phyloP scores from a whole-genome alignment of 2,329 filamentous ascomycete genomes.

The Didymella keratinophila region DNA sequence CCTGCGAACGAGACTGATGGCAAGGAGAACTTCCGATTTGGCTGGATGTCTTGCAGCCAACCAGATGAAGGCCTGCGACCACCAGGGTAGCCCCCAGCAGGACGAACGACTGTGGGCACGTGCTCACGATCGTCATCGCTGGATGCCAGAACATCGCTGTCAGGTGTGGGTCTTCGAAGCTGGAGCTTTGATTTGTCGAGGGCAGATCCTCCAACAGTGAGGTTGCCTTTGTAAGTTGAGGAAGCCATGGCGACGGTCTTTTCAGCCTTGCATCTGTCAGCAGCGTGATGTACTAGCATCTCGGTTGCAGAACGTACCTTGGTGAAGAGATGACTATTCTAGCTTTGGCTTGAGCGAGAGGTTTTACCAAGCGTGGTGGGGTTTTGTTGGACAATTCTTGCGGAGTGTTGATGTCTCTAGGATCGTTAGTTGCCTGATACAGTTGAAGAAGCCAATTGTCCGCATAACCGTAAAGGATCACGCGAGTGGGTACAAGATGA shows the following conservation, averaged over 20 bases:
- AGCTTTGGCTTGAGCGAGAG: not conserved
- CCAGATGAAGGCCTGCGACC: slow-evolving; percentile 44
- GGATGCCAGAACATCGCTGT: slow-evolving; percentile 91
- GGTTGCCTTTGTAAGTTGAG: slow-evolving; percentile 38
- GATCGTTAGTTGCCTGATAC: not conserved
- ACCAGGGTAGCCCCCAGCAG: slow-evolving; percentile 33
- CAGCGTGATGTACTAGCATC: not conserved
- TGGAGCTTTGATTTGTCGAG: slow-evolving; percentile 73
- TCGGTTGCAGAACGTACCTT: slow-evolving; percentile 3
- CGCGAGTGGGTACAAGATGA: not conserved
- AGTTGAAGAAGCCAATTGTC: not conserved
- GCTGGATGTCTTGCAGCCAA: slow-evolving; percentile 86
- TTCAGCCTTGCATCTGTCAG: slow-evolving; percentile 5
- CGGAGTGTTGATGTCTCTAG: slow-evolving; percentile 3
- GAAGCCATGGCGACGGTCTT: slow-evolving; percentile 36
- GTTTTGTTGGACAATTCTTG: not conserved
- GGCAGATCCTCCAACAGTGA: slow-evolving; percentile 40
- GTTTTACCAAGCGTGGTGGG: not conserved
- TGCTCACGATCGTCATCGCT: slow-evolving; percentile 89
- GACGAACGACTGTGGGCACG: slow-evolving; percentile 35
- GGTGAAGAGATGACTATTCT: not conserved
- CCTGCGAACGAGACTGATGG: slow-evolving; percentile 72
- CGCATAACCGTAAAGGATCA: not conserved
- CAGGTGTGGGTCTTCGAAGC: slow-evolving; percentile 83
- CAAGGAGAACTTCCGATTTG: slow-evolving; percentile 75